Percentiles rank a stretch among this genome's conserved stretches.
phyloP scores from a whole-genome alignment of 2,329 filamentous ascomycete species.

The Metarhizium humberi region DNA sequence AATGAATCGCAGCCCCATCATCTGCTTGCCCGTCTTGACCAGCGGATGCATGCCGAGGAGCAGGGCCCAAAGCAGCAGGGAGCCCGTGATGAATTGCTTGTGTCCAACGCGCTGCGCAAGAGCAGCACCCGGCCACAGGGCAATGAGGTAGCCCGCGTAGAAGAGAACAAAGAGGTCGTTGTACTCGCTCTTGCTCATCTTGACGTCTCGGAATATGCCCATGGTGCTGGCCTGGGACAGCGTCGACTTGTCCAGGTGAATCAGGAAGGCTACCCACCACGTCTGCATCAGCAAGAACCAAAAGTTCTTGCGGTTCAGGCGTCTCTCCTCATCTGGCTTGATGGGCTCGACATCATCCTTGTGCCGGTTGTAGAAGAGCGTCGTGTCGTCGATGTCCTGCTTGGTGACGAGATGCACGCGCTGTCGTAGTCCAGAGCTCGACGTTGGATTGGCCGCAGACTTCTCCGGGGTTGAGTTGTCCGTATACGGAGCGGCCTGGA shows the following conservation, averaged over 20 bases:
- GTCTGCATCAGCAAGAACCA: conserved; percentile 15
- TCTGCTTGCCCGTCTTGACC: conserved; percentile 12
- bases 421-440: not conserved
- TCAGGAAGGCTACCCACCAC: conserved; percentile 15
- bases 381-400: conserved; percentile 14
- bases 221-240: conserved; percentile 14
- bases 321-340: conserved; percentile 3
- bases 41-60: conserved; percentile 14
- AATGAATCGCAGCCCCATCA: conserved; percentile 13
- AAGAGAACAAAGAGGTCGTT: conserved; percentile 15
- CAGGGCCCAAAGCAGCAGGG: conserved; percentile 13
- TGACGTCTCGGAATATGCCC: conserved; percentile 16
- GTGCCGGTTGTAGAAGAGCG: conserved; percentile 14
- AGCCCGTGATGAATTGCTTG: conserved; percentile 14
- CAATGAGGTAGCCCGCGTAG: conserved; percentile 15
- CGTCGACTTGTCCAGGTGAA: conserved; percentile 16
- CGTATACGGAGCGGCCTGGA: not conserved
- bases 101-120: conserved; percentile 14
- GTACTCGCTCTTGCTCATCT: conserved; percentile 13
- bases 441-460: not conserved
- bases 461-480: not conserved
- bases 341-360: conserved; percentile 9
- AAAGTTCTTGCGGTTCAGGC: conserved; percentile 13
- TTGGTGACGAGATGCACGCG: conserved; percentile 8
- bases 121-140: conserved; percentile 14